Evolutionary conservation across 1,284 basidiomycete genomes (phyloP), one percentile per base, ranked within the genome.

Genomic region (Leccinum insolens): DNA sequence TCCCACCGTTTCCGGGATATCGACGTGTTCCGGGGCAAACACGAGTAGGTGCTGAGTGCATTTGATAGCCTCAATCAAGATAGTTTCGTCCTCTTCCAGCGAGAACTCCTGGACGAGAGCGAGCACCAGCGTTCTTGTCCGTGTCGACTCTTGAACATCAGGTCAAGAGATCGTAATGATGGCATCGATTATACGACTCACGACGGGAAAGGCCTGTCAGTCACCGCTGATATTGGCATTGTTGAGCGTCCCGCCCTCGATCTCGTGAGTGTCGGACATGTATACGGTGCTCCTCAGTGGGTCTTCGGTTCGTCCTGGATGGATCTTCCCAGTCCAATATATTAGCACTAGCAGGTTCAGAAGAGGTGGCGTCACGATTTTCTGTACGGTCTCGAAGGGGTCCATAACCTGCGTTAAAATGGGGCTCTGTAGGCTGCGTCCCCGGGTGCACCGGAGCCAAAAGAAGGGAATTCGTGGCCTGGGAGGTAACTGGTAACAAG

Each of bases 11-110:
- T 88, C 88, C 0, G 94, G 91, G 7, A 95, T 87, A 68, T 95
- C 85, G 68, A 95, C 89, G 68, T 94, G 87, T 67, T 93, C 88
- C 0, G 95, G 90, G 0, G 95, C 92, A 74, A 99, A 99, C 89
- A 99, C 96, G 39, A 98, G 86, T 81, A 99, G 93, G 78, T 99
- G 96, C 76, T 99, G 97, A 20, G 95, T 91, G 76, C 96, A 97
- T 79, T 94, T 94, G 80, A 98, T 96, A 1, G 96, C 95, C 78
- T 99, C 96, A 1, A 98, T 94, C 31, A 91, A 86, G 64, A 97
- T 90, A 0, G 92, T 92, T 73, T 97, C 94, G 73, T 98, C 95
- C 3, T 89, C 87, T 76, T 99, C 96, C 52, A 86, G 81, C 3
- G 90, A 90, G 74, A 99, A 94, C 75, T 96, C 93, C 69, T 90